Conservation (phyloP, 345 rosid species). For the Nasturtium officinale region DNA sequence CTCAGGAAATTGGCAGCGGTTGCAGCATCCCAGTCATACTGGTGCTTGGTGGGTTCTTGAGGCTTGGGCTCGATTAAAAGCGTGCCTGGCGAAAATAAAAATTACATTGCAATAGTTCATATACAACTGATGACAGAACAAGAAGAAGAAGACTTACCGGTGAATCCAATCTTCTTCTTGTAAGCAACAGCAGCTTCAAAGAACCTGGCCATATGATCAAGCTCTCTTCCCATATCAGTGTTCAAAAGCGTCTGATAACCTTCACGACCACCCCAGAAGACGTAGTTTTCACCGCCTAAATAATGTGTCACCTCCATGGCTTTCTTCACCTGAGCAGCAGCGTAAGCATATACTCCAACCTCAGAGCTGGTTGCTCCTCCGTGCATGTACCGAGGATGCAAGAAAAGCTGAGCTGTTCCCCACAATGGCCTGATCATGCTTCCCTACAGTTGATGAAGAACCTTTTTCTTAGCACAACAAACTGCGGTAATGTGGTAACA, state of each 20-base stretch:
- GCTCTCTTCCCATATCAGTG: conserved; percentile 96
- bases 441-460: conserved; percentile 53
- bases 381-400: conserved; percentile 98
- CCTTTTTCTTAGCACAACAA: conserved; percentile 18
- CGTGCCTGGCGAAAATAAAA: conserved; percentile 55
- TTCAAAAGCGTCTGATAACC: conserved; percentile 93
- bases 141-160: conserved; percentile 49
- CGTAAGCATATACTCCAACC: conserved; percentile 83
- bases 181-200: conserved; percentile 82
- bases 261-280: conserved; percentile 99
- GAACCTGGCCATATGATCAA: conserved; percentile 84
- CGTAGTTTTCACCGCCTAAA: conserved; percentile 97
- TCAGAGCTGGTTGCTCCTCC: conserved; percentile 98
- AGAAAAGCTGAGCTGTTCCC: conserved; percentile 96
- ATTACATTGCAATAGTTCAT: neutral
- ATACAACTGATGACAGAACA: neutral
- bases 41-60: conserved; percentile 97
- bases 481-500: neutral
- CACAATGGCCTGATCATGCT: conserved; percentile 73
- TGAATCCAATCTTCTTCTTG: conserved; percentile 97
- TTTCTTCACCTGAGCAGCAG: conserved; percentile 98
- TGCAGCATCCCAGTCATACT: conserved; percentile 99
- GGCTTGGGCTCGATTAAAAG: conserved; percentile 96
- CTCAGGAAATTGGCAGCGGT: conserved; percentile 81
- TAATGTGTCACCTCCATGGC: conserved; percentile 96